phyloP scores from a whole-genome alignment of 768 basidiomycete genomes.

The Tulasnella sp. region DNA sequence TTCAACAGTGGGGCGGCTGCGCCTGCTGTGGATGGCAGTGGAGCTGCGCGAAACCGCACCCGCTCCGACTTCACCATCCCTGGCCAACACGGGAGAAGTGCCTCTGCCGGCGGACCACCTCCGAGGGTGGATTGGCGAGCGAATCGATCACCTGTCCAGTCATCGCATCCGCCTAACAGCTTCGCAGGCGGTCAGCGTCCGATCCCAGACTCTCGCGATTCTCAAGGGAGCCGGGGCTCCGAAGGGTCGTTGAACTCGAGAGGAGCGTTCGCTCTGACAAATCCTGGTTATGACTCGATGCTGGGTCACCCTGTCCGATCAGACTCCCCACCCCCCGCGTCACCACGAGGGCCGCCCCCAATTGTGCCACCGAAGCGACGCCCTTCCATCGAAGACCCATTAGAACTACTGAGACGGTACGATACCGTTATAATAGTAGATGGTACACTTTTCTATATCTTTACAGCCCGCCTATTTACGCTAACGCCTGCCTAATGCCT shows the following conservation, averaged over 20 bases:
- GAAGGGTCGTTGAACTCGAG: neutral
- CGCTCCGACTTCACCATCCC: neutral
- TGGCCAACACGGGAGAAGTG: neutral
- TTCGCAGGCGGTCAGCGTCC: neutral
- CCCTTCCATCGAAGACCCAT: conserved; percentile 29
- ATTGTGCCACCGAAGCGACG: neutral
- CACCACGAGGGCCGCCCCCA: neutral
- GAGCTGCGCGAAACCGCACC: neutral
- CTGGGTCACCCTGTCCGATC: neutral
- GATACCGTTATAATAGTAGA: conserved; percentile 55
- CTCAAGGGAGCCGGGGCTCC: neutral
- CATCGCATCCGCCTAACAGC: neutral
- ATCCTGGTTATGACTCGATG: neutral
- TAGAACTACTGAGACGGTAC: conserved; percentile 40
- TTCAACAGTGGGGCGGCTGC: neutral
- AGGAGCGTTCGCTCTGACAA: neutral
- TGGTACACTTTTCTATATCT: neutral
- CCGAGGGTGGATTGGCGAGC: neutral
- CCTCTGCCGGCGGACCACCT: neutral
- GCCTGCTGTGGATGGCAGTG: neutral
- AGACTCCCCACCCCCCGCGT: neutral
- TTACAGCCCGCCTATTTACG: neutral
- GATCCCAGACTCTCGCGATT: neutral
- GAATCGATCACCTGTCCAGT: neutral
- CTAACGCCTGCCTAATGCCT: neutral